Conservation (phyloP, 208 protist genomes). For the Crithidia expoeki region DNA sequence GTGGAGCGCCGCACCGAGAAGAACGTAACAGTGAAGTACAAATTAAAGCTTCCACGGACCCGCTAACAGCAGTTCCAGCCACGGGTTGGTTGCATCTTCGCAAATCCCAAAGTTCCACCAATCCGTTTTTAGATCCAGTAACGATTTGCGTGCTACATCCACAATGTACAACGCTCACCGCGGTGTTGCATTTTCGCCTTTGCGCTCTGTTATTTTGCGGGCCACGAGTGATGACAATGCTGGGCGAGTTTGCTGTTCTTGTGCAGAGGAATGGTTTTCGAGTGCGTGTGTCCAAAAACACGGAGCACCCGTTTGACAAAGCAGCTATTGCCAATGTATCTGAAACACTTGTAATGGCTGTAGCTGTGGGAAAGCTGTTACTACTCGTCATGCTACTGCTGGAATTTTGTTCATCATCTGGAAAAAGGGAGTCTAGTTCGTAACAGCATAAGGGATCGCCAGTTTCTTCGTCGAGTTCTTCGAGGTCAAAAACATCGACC, state of each 20-base stretch:
- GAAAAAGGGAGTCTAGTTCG: slow-evolving; percentile 23
- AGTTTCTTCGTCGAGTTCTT: slow-evolving; percentile 69
- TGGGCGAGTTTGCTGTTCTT: neutral
- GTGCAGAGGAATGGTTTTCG: slow-evolving; percentile 22
- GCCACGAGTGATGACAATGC: slow-evolving; percentile 9
- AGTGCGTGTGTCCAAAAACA: slow-evolving; percentile 46
- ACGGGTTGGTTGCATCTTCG: slow-evolving; percentile 39
- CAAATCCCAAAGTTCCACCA: slow-evolving; percentile 67
- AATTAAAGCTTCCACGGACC: slow-evolving; percentile 9
- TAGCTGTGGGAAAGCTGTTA: slow-evolving; percentile 19
- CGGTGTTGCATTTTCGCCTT: slow-evolving; percentile 6
- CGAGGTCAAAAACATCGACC: slow-evolving; percentile 80
- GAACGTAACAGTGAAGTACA: neutral
- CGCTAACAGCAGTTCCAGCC: slow-evolving; percentile 22
- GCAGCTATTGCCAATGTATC: slow-evolving; percentile 43
- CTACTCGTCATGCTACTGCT: too few species aligned
- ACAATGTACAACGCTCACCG: slow-evolving; percentile 10
- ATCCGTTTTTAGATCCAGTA: slow-evolving; percentile 48
- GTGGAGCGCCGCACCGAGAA: slow-evolving; percentile 20
- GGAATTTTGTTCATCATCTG: neutral
- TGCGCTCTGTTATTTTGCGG: neutral
- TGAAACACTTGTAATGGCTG: slow-evolving; percentile 38
- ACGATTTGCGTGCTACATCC: slow-evolving; percentile 38
- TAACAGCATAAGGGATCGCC: slow-evolving; percentile 57
- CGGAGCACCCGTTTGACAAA: slow-evolving; percentile 52